Evolutionary conservation across 345 rosid species (phyloP).

Genomic region (Brassica napus): DNA sequence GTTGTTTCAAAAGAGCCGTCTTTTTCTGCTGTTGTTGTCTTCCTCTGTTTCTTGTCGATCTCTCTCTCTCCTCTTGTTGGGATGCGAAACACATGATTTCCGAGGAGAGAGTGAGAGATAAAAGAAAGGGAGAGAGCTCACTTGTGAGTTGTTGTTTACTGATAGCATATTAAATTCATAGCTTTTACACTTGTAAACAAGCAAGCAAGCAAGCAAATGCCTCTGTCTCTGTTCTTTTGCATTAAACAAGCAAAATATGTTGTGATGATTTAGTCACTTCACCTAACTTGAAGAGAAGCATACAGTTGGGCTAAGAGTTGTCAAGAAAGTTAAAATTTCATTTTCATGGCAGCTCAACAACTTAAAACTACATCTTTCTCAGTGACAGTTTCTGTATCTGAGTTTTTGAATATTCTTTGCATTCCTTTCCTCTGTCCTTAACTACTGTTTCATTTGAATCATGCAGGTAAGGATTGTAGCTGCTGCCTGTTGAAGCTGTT

Average conservation of each 20-base stretch:
- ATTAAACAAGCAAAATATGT: not conserved
- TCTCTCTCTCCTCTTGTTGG: conserved; percentile 31
- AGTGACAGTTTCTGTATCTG: conserved; percentile 32
- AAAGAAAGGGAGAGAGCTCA: conserved; percentile 9
- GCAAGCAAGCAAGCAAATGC: not conserved
- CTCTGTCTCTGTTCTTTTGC: conserved; percentile 21
- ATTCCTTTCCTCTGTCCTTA: not conserved
- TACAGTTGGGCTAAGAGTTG: conserved; percentile 27
- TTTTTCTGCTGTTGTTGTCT: conserved; percentile 11
- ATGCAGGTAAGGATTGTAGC: conserved; percentile 14
- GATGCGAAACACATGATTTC: conserved; percentile 31
- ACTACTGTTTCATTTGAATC: conserved; percentile 17
- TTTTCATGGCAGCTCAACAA: conserved; percentile 44
- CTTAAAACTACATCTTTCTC: conserved; percentile 26
- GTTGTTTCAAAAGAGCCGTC: conserved; percentile 32
- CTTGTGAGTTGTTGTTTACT: conserved; percentile 22
- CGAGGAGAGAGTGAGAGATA: not conserved
- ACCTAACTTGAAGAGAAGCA: conserved; percentile 33
- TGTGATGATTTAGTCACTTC: conserved; percentile 24
- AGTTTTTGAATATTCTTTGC: conserved; percentile 25
- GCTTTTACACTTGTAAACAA: conserved; percentile 11
- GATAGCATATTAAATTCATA: conserved; percentile 9
- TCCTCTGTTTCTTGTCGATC: conserved; percentile 14
- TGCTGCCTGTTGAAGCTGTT: not conserved
- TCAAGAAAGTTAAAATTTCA: conserved; percentile 32